These are phyloP conservation scores for Cenchrus purpureus DNA, from an alignment of 176 grass and related monocot species.

Conservation along the genomic window DNA sequence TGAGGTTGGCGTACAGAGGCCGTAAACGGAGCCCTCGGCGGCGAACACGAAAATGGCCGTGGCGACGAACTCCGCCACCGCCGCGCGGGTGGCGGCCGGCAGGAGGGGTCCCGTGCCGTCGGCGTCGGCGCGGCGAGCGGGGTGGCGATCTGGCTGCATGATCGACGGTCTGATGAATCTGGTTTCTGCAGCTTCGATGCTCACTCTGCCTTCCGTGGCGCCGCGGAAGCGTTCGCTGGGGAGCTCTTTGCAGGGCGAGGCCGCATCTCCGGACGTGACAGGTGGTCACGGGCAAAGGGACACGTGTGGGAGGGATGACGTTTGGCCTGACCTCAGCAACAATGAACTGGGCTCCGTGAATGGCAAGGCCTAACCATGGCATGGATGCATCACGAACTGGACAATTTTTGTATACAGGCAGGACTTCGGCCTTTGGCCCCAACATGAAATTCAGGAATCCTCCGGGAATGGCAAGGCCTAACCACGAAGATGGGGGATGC, in stretches of 20 bases:
- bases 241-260: constrained; percentile 2
- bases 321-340: background rate
- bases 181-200: background rate
- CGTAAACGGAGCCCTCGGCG: constrained; percentile 76
- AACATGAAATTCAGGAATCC: background rate
- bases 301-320: constrained; percentile 22
- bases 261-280: constrained; percentile 22
- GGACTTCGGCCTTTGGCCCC: no score
- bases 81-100: constrained; percentile 58
- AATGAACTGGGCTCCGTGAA: no score
- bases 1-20: constrained; percentile 55
- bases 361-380: no score
- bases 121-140: background rate
- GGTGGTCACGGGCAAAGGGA: constrained; percentile 13
- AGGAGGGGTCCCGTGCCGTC: constrained; percentile 43
- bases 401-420: no score
- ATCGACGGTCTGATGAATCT: background rate
- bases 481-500: background rate
- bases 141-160: constrained; percentile 56
- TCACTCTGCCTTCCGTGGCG: background rate
- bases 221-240: background rate
- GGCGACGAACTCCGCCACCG: constrained; percentile 77
- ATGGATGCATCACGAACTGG: no score
- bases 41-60: constrained; percentile 88
- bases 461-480: background rate